These are phyloP conservation scores for Metarhizium robertsii DNA, from an alignment of 2,329 filamentous ascomycete genomes.

Conservation along the genomic window DNA sequence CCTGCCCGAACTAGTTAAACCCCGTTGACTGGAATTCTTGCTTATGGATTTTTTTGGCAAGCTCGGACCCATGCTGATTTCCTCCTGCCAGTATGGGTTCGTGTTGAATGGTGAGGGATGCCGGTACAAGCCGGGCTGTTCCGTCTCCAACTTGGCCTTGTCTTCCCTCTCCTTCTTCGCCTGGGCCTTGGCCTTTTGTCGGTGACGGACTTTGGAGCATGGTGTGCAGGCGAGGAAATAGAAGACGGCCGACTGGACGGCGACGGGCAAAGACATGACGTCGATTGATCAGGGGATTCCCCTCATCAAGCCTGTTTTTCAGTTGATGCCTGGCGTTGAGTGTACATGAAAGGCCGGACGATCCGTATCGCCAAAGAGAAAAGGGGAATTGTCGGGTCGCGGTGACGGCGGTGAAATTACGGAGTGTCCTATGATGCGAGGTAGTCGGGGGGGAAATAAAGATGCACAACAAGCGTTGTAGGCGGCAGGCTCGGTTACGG, in stretches of 20 bases:
- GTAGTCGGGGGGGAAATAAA: neutral
- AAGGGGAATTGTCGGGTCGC: neutral
- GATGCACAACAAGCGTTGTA: neutral
- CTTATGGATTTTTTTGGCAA: conserved; percentile 53
- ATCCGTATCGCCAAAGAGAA: neutral
- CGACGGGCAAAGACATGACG: conserved; percentile 41
- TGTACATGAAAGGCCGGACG: conserved; percentile 9
- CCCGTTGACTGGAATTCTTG: conserved; percentile 51
- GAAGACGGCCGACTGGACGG: conserved; percentile 68
- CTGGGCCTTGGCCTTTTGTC: conserved; percentile 60
- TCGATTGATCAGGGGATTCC: conserved; percentile 3
- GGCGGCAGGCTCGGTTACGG: neutral
- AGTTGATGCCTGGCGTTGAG: conserved; percentile 5
- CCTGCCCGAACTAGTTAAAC: conserved; percentile 47
- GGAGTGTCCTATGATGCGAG: neutral
- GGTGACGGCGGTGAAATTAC: neutral
- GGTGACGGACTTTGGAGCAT: conserved; percentile 62
- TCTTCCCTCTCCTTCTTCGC: conserved; percentile 59
- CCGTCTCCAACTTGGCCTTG: conserved; percentile 53
- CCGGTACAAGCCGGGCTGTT: conserved; percentile 64
- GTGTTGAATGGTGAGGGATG: conserved; percentile 79
- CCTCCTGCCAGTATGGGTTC: conserved; percentile 81
- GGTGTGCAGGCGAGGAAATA: conserved; percentile 70
- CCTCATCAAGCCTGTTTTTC: conserved; percentile 5
- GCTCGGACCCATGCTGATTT: conserved; percentile 73